Conservation (phyloP, 2,329 filamentous ascomycete genomes). For the Leptographium wingfieldii region DNA sequence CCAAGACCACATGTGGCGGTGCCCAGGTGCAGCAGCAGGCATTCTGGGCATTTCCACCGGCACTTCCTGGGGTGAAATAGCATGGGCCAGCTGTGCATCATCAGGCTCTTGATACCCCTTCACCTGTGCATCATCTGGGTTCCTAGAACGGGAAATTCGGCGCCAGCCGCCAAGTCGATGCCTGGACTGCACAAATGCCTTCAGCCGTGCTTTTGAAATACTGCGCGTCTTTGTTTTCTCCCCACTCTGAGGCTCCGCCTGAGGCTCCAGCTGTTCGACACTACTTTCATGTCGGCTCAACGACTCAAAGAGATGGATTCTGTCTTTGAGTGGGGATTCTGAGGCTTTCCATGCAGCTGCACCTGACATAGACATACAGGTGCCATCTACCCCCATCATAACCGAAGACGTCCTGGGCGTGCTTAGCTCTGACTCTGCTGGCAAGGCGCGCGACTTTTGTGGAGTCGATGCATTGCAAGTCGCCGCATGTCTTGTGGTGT, state of each 20-base stretch:
- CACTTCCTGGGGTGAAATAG: background rate
- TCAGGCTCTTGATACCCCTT: background rate
- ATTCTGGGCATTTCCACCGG: background rate
- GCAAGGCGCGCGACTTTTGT: no score
- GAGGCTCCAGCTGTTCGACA: background rate
- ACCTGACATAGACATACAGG: background rate
- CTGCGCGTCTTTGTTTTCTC: background rate
- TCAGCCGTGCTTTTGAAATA: background rate
- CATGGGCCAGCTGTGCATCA: background rate
- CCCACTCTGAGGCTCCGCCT: background rate
- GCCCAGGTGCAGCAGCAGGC: background rate
- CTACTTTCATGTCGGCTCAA: constrained; percentile 3
- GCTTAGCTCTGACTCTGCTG: background rate
- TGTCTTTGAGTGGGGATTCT: constrained; percentile 15
- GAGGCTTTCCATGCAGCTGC: background rate
- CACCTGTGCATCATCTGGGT: background rate
- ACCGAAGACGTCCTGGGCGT: background rate
- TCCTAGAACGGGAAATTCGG: background rate
- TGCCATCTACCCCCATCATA: background rate
- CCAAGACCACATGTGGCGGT: background rate
- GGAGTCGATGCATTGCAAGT: background rate
- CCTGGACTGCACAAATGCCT: background rate
- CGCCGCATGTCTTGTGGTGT: background rate
- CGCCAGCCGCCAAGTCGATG: background rate
- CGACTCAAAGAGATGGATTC: constrained; percentile 16